Evolutionary conservation across 2,329 filamentous ascomycete genomes (phyloP).

Genomic region (Phialophora expanda): DNA sequence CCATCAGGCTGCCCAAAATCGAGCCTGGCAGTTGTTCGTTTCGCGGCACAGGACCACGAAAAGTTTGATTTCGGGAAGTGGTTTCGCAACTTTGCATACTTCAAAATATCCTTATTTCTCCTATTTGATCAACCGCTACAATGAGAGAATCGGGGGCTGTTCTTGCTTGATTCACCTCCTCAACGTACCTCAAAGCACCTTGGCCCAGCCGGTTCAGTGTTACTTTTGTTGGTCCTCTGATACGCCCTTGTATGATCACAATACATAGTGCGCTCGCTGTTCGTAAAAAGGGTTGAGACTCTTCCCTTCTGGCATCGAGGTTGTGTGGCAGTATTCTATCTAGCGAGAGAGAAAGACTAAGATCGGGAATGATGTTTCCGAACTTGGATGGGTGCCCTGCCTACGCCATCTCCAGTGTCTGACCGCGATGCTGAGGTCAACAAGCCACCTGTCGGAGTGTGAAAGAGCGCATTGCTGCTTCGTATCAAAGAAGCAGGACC

Average conservation of each 20-base stretch:
- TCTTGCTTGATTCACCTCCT: neutral
- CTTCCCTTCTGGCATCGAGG: neutral
- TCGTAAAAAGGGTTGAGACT: neutral
- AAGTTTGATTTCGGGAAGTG: neutral
- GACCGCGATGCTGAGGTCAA: too few species aligned
- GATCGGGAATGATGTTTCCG: too few species aligned
- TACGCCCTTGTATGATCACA: neutral
- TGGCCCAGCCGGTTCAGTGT: neutral
- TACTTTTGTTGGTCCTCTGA: neutral
- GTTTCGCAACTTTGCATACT: neutral
- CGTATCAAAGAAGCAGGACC: neutral
- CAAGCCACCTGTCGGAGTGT: too few species aligned
- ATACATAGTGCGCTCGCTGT: neutral
- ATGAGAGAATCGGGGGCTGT: neutral
- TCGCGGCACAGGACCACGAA: neutral
- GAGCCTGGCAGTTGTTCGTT: neutral
- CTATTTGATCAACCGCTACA: neutral
- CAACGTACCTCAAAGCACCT: neutral
- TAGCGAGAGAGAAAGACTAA: too few species aligned
- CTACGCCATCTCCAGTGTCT: too few species aligned
- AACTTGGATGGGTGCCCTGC: too few species aligned
- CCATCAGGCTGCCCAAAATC: neutral
- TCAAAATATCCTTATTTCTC: neutral
- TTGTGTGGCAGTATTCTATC: neutral
- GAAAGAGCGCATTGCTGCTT: neutral